Percentiles rank a stretch among this genome's conserved stretches.
These are phyloP conservation scores for Mycena albidolilacea DNA, from an alignment of 768 basidiomycete species.

Conservation along the genomic window DNA sequence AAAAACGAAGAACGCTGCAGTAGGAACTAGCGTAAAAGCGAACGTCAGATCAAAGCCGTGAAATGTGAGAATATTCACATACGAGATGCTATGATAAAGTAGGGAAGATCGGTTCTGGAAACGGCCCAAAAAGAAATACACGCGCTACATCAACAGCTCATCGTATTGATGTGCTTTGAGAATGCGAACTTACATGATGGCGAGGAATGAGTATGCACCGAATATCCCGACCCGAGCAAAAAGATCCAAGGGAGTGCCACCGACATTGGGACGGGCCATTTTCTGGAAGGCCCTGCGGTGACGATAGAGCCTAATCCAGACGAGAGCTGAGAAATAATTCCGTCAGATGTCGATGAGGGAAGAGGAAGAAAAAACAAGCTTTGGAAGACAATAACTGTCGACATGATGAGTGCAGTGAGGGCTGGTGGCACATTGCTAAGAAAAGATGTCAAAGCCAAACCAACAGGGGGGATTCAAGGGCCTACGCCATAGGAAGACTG, in stretches of 20 bases:
- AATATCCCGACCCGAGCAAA: conserved; percentile 18
- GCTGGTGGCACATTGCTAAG: conserved; percentile 12
- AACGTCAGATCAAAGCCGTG: neutral
- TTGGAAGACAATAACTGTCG: conserved; percentile 5
- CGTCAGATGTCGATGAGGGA: too few relatives aligned
- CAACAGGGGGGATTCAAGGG: neutral
- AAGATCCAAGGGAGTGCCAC: conserved; percentile 1
- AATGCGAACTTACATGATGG: conserved; percentile 6
- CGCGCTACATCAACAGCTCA: neutral
- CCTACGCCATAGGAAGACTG: conserved; percentile 15
- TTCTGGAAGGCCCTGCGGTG: conserved; percentile 12
- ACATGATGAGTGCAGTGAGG: conserved; percentile 12
- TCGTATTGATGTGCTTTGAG: too few relatives aligned
- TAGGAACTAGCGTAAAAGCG: conserved; percentile 11
- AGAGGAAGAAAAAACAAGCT: neutral
- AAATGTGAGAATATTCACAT: neutral
- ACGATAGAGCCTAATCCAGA: conserved; percentile 18
- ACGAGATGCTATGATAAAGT: conserved; percentile 21
- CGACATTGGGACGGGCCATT: neutral
- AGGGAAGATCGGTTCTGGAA: neutral
- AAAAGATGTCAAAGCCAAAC: neutral
- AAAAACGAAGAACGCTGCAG: conserved; percentile 17
- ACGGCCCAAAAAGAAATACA: conserved; percentile 20
- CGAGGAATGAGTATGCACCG: conserved; percentile 17
- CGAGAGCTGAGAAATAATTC: conserved; percentile 5